These are phyloP conservation scores for Verticillium isaacii DNA, from an alignment of 2,329 filamentous ascomycete species.

Conservation along the genomic window DNA sequence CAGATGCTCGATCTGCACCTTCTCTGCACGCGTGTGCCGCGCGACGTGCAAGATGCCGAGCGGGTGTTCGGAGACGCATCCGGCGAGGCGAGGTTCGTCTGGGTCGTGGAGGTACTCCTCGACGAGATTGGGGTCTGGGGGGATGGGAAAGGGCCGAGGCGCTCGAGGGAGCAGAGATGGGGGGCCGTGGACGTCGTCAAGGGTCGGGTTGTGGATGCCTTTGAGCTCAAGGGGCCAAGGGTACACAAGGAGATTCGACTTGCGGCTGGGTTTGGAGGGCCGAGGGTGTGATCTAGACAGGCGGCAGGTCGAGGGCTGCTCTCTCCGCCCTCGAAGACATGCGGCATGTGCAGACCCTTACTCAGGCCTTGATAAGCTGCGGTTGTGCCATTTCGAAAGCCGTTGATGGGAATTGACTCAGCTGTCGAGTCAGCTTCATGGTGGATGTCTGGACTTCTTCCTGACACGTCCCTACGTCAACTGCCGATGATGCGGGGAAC, in stretches of 20 bases:
- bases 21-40: constrained; percentile 41
- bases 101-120: constrained; percentile 46
- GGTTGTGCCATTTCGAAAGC: no score
- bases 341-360: neutral
- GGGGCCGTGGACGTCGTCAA: constrained; percentile 37
- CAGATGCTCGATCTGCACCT: constrained; percentile 52
- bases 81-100: constrained; percentile 23
- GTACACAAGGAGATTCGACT: constrained; percentile 16
- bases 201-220: constrained; percentile 33
- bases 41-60: constrained; percentile 7
- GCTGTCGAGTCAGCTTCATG: neutral
- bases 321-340: neutral
- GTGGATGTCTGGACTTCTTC: neutral
- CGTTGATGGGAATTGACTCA: neutral
- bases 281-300: constrained; percentile 50
- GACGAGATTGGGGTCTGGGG: constrained; percentile 45
- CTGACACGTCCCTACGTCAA: neutral
- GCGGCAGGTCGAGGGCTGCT: neutral
- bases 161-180: constrained; percentile 49
- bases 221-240: constrained; percentile 17
- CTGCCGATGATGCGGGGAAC: neutral
- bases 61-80: constrained; percentile 4
- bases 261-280: constrained; percentile 29
- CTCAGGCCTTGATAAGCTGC: neutral
- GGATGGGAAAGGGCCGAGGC: constrained; percentile 19